Conservation (phyloP, 2,329 filamentous ascomycete genomes). For the Ophiocordyceps camponoti-floridani region DNA sequence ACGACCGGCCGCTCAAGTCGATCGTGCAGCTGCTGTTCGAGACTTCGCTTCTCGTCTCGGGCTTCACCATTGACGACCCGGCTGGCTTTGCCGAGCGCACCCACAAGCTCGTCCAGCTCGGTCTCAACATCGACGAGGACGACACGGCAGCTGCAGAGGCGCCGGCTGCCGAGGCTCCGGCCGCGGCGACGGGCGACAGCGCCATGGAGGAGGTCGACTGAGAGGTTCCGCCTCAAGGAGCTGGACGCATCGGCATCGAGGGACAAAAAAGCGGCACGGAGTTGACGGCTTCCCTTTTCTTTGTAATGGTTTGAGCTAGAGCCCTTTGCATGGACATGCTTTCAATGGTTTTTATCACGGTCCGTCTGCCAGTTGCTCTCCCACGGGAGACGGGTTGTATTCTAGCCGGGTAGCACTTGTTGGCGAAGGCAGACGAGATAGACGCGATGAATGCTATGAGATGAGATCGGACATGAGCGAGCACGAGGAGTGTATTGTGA, state of each 20-base stretch:
- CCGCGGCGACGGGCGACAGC: slow-evolving; percentile 53
- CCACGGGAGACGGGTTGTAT: slow-evolving; percentile 12
- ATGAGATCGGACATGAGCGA: too few species aligned
- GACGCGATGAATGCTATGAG: slow-evolving; percentile 14
- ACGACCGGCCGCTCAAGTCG: slow-evolving; percentile 97
- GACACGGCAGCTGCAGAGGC: slow-evolving; percentile 49
- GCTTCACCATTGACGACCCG: slow-evolving; percentile 99
- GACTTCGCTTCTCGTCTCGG: slow-evolving; percentile 94
- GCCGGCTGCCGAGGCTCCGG: slow-evolving; percentile 38
- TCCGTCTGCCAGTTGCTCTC: slow-evolving; percentile 10
- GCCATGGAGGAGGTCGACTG: slow-evolving; percentile 99
- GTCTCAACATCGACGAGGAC: slow-evolving; percentile 90
- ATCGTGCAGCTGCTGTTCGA: slow-evolving; percentile 98
- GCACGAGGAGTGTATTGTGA: too few species aligned
- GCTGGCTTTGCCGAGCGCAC: slow-evolving; percentile 97
- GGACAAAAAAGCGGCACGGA: slow-evolving; percentile 23
- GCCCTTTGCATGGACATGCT: slow-evolving; percentile 15
- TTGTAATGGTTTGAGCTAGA: slow-evolving; percentile 8
- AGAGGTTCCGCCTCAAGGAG: slow-evolving; percentile 11
- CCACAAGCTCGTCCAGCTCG: slow-evolving; percentile 97
- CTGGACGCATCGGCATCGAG: slow-evolving; percentile 10
- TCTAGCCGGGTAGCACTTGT: slow-evolving; percentile 17
- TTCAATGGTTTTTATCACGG: slow-evolving; percentile 9
- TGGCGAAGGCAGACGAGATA: slow-evolving; percentile 14
- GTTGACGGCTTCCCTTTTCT: slow-evolving; percentile 14